Evolutionary conservation across 2,329 filamentous ascomycete genomes (phyloP).

Genomic region (Botrytis porri): DNA sequence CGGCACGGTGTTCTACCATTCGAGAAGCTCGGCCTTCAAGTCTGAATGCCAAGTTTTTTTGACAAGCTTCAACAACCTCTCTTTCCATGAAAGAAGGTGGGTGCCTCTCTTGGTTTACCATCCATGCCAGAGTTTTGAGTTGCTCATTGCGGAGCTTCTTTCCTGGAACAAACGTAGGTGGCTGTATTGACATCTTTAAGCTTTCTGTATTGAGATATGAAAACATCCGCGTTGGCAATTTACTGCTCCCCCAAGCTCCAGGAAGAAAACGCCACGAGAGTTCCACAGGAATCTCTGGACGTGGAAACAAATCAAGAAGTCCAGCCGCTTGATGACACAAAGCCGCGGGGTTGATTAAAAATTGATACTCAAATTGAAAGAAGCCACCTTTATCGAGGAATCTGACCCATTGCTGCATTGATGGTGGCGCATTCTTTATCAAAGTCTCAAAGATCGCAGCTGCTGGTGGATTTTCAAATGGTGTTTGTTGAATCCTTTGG

Average conservation of each 20-base stretch:
- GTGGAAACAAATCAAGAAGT: constrained; percentile 22
- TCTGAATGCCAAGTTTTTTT: constrained; percentile 53
- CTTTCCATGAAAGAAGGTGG: constrained; percentile 47
- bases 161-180: constrained; percentile 34
- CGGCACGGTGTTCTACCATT: constrained; percentile 49
- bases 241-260: constrained; percentile 41
- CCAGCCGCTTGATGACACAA: constrained; percentile 44
- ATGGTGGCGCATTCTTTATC: constrained; percentile 47
- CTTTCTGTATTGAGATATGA: constrained; percentile 11
- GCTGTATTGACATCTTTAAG: constrained; percentile 31
- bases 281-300: constrained; percentile 26
- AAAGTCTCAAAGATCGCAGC: constrained; percentile 50
- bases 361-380: constrained; percentile 40
- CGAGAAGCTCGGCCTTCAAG: constrained; percentile 52
- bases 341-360: constrained; percentile 43
- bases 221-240: constrained; percentile 18
- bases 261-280: constrained; percentile 48
- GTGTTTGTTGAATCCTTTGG: constrained; percentile 36
- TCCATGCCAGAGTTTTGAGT: constrained; percentile 55
- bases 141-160: constrained; percentile 50
- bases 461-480: constrained; percentile 50
- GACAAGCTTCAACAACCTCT: constrained; percentile 54
- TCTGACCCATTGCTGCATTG: constrained; percentile 39
- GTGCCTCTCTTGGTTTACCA: constrained; percentile 55
- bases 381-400: constrained; percentile 39